phyloP scores from a whole-genome alignment of 169 alveolate genomes.

The Toxoplasma gondii region DNA sequence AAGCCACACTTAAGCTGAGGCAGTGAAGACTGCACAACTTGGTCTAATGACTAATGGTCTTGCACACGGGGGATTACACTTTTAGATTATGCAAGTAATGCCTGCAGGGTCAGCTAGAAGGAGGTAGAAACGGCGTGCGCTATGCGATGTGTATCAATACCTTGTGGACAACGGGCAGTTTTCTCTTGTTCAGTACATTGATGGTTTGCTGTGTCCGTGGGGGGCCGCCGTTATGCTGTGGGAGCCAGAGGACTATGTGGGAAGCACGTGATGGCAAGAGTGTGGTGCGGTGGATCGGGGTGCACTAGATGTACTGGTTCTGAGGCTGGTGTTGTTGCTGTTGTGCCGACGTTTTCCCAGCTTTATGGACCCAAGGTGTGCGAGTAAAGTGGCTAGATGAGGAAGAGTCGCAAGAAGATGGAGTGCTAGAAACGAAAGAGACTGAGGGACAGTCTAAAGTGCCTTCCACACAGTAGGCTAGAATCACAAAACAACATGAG shows the following conservation, averaged over 20 bases:
- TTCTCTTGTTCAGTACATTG: background rate
- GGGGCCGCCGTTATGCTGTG: no score
- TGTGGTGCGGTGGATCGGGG: no score
- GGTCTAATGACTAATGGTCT: no score
- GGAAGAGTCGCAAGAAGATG: background rate
- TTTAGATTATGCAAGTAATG: no score
- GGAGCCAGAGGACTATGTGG: no score
- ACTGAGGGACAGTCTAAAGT: background rate
- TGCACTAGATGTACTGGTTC: no score
- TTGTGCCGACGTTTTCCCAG: conserved; percentile 21
- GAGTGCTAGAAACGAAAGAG: background rate
- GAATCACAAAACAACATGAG: background rate
- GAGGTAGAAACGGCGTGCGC: no score
- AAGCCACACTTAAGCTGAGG: background rate
- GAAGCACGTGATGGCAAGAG: no score
- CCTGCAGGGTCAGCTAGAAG: no score
- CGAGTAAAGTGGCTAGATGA: conserved; percentile 70
- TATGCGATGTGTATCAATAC: background rate
- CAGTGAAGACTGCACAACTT: background rate
- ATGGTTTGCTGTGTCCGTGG: background rate
- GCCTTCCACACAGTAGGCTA: background rate
- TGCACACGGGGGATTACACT: no score
- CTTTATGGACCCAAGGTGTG: conserved; percentile 70
- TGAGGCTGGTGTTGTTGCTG: background rate
- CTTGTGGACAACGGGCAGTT: background rate